Percentiles rank a stretch among this genome's conserved stretches.
phyloP scores from a whole-genome alignment of 495 filamentous ascomycete species.

The Aspergillus ostianus region DNA sequence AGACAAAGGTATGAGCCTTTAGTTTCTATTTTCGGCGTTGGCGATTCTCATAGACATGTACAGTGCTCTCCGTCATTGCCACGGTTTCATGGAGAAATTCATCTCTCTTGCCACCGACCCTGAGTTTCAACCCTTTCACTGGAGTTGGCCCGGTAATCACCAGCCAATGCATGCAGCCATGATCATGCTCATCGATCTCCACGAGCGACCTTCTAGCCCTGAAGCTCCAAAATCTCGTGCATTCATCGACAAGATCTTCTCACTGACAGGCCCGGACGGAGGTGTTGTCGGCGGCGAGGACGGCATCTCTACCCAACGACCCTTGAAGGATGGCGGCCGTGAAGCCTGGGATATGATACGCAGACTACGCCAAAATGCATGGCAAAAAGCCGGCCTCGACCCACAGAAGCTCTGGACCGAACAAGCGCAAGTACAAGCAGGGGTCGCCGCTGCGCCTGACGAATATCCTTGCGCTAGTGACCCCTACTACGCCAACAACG shows the following conservation, averaged over 20 bases:
- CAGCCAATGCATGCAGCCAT: constrained; percentile 58
- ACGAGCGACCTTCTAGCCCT: constrained; percentile 48
- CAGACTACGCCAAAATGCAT: constrained; percentile 49
- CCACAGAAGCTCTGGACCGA: constrained; percentile 48
- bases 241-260: constrained; percentile 53
- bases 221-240: constrained; percentile 48
- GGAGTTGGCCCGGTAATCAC: constrained; percentile 58
- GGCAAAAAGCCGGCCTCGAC: constrained; percentile 49
- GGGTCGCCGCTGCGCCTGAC: constrained; percentile 27
- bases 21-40: background rate
- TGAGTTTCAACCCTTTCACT: constrained; percentile 56
- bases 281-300: constrained; percentile 52
- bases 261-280: constrained; percentile 51
- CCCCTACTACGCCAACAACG: constrained; percentile 14
- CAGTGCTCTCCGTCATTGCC: constrained; percentile 53
- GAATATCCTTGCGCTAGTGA: constrained; percentile 17
- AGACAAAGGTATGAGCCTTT: constrained; percentile 43
- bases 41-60: background rate
- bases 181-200: constrained; percentile 57
- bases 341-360: constrained; percentile 58
- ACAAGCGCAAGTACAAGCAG: constrained; percentile 43
- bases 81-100: constrained; percentile 56
- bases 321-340: constrained; percentile 50
- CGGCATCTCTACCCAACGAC: constrained; percentile 45
- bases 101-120: constrained; percentile 51